Evolutionary conservation across 75 land plant genomes (phyloP).

Genomic region (Sequoia sempervirens): DNA sequence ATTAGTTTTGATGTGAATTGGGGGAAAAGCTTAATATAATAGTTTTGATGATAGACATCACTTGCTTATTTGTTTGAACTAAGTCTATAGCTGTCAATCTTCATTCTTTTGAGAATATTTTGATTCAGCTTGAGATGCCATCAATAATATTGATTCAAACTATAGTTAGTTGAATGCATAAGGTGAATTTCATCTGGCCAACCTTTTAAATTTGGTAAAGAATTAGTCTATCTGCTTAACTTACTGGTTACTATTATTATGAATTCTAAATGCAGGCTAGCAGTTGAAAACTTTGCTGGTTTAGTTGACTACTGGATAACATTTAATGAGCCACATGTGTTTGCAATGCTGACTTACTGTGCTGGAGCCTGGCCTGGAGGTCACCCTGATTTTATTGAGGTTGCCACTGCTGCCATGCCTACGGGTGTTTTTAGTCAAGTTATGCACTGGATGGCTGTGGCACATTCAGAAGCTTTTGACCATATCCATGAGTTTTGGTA

Average conservation of each 20-base stretch:
- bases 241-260: slow-evolving; percentile 4
- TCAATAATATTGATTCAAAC: background rate
- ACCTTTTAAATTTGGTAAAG: background rate
- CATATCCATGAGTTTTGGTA: slow-evolving; percentile 83
- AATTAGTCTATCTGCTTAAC: background rate
- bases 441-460: slow-evolving; percentile 81
- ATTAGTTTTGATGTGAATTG: background rate
- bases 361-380: slow-evolving; percentile 99
- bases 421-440: slow-evolving; percentile 77
- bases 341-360: slow-evolving; percentile 94
- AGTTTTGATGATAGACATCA: background rate
- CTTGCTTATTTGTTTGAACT: background rate
- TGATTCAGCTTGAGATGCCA: background rate
- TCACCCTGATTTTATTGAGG: slow-evolving; percentile 90
- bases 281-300: slow-evolving; percentile 66
- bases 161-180: background rate
- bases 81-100: background rate
- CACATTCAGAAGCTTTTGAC: slow-evolving; percentile 90
- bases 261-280: slow-evolving; percentile 58
- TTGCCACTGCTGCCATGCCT: slow-evolving; percentile 84
- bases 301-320: slow-evolving; percentile 95
- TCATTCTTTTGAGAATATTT: background rate
- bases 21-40: background rate
- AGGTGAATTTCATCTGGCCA: background rate
- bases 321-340: slow-evolving; percentile 98